These are phyloP conservation scores for Talaromyces sp. DNA, from an alignment of 2,329 filamentous ascomycete species.

Conservation along the genomic window DNA sequence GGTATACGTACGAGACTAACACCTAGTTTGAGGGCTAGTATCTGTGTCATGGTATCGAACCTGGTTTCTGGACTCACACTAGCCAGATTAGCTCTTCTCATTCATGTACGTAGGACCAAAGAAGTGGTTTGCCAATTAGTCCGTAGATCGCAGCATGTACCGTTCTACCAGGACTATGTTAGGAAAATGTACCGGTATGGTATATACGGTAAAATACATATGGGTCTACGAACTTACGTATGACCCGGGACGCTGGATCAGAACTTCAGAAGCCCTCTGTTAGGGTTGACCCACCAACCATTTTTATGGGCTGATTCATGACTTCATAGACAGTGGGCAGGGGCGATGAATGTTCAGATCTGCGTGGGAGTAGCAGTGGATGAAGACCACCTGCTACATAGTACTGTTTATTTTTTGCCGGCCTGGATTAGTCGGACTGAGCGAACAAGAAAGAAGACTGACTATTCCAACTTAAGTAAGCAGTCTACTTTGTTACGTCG, in stretches of 20 bases:
- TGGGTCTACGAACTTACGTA: background rate
- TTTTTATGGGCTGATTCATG: background rate
- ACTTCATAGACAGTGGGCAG: background rate
- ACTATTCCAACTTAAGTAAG: conserved; percentile 4
- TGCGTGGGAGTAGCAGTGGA: background rate
- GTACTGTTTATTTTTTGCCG: background rate
- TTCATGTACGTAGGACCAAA: background rate
- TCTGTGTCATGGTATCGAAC: conserved; percentile 1
- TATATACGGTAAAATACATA: conserved; percentile 8
- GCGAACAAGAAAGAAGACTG: background rate
- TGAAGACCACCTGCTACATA: background rate
- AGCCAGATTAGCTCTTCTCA: background rate
- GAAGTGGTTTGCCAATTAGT: background rate
- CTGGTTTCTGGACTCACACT: conserved; percentile 6
- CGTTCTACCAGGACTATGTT: background rate
- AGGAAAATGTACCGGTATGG: background rate
- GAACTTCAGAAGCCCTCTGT: conserved; percentile 7
- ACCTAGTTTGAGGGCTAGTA: conserved; percentile 4
- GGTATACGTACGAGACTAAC: background rate
- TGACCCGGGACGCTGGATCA: conserved; percentile 10
- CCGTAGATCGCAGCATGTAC: background rate
- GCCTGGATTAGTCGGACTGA: background rate
- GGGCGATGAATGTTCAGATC: background rate
- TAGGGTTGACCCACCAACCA: background rate
- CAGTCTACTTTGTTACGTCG: background rate